Evolutionary conservation across 495 filamentous ascomycete genomes (phyloP).

Genomic region (Xylaria castorea): DNA sequence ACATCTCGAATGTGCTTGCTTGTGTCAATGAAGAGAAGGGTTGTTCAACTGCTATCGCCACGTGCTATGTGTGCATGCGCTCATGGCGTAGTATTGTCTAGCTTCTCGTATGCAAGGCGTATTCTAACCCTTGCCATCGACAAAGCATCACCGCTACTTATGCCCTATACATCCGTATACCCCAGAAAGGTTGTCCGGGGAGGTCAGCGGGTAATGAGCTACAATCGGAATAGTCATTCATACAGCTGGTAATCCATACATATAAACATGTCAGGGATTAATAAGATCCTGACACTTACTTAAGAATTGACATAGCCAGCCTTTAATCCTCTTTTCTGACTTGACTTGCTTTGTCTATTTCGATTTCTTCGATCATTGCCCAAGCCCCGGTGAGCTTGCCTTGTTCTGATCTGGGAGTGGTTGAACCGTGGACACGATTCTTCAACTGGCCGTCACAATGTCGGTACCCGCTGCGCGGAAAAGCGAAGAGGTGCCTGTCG

Average conservation of each 20-base stretch:
- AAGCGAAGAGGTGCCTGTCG: slow-evolving; percentile 29
- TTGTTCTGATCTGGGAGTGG: background rate
- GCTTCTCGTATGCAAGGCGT: background rate
- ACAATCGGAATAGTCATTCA: slow-evolving; percentile 12
- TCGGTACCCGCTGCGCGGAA: background rate
- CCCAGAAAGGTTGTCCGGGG: slow-evolving; percentile 8
- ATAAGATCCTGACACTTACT: background rate
- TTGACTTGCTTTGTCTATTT: background rate
- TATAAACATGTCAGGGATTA: background rate
- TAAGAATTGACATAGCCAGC: background rate
- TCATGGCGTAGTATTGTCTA: background rate
- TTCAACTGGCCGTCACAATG: background rate
- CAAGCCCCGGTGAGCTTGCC: background rate
- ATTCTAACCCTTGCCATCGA: slow-evolving; percentile 13
- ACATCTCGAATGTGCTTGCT: background rate
- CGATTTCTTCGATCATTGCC: background rate
- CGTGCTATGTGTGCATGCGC: slow-evolving; percentile 3
- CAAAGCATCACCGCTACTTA: background rate
- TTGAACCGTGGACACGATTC: background rate
- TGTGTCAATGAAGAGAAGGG: slow-evolving; percentile 4
- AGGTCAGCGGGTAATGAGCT: background rate
- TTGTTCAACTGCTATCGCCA: background rate
- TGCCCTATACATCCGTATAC: background rate
- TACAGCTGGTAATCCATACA: background rate
- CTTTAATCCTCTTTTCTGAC: background rate